Conservation (phyloP, 2,329 filamentous ascomycete species). For the Cytospora chrysosperma region DNA sequence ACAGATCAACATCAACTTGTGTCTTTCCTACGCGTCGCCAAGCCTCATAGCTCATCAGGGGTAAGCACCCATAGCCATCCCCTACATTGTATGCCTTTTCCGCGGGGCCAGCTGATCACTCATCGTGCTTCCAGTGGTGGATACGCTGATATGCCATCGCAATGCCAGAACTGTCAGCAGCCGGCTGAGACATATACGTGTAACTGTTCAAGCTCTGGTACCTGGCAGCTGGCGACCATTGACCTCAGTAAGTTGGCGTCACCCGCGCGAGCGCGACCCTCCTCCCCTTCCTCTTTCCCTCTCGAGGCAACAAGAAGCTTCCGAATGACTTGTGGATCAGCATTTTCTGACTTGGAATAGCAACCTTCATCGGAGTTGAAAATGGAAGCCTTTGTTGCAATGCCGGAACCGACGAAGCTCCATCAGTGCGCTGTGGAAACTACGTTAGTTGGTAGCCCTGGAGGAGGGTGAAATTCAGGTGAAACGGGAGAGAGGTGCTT, state of each 20-base stretch:
- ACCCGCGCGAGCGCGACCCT: no score
- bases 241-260: conserved; percentile 7
- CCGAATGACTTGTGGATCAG: background rate
- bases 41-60: conserved; percentile 15
- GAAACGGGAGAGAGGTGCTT: background rate
- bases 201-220: conserved; percentile 1
- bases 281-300: no score
- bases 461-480: background rate
- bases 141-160: background rate
- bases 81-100: background rate
- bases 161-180: background rate
- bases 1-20: conserved; percentile 11
- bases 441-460: conserved; percentile 4
- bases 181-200: conserved; percentile 9
- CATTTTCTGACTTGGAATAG: background rate
- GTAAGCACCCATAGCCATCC: background rate
- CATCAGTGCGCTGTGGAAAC: conserved; percentile 14
- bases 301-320: no score
- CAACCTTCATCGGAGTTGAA: conserved; percentile 20
- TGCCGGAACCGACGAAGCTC: conserved; percentile 4
- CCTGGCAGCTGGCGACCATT: background rate
- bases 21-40: conserved; percentile 11
- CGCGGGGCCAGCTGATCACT: background rate
- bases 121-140: conserved; percentile 6
- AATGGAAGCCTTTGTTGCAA: conserved; percentile 20